Evolutionary conservation across 2,329 filamentous ascomycete genomes (phyloP).

Genomic region (Cyphellophora europaea): DNA sequence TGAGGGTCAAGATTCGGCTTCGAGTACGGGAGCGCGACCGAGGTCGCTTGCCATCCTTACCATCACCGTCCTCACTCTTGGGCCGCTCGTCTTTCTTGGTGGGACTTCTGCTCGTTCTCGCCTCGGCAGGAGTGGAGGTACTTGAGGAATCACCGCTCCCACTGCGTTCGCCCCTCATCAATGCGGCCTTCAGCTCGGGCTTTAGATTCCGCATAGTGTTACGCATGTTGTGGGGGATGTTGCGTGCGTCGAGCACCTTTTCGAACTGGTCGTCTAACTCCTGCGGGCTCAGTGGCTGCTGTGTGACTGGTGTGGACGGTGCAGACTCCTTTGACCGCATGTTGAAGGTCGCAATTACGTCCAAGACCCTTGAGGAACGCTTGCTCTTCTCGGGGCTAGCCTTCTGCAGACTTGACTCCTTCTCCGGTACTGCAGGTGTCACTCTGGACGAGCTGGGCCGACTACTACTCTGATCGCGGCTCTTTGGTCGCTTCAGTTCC

Average conservation of each 20-base stretch:
- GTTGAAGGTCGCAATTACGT: constrained; percentile 17
- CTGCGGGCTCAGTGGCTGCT: constrained; percentile 12
- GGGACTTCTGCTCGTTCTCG: constrained; percentile 21
- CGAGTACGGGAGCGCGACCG: constrained; percentile 44
- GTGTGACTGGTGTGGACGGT: constrained; percentile 1
- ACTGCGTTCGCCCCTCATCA: constrained; percentile 80
- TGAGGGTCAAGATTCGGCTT: constrained; percentile 71
- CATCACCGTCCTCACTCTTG: constrained; percentile 28
- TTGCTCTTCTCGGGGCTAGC: constrained; percentile 11
- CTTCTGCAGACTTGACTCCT: constrained; percentile 2
- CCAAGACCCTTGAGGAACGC: constrained; percentile 17
- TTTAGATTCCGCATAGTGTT: constrained; percentile 90
- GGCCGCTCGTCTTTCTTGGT: constrained; percentile 31
- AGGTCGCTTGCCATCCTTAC: constrained; percentile 34
- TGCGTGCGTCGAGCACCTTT: constrained; percentile 63
- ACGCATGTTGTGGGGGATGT: constrained; percentile 87
- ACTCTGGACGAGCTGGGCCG: constrained; percentile 8
- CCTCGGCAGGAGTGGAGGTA: constrained; percentile 37
- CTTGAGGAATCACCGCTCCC: constrained; percentile 46
- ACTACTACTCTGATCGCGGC: constrained; percentile 8
- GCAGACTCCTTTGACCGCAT: constrained; percentile 10
- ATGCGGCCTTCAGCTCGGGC: constrained; percentile 86
- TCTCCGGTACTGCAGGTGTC: constrained; percentile 1
- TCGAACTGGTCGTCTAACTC: constrained; percentile 19
- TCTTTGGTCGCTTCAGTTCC: constrained; percentile 7